Evolutionary conservation across 2,329 filamentous ascomycete genomes (phyloP).

Genomic region (Aspergillus amoenus): DNA sequence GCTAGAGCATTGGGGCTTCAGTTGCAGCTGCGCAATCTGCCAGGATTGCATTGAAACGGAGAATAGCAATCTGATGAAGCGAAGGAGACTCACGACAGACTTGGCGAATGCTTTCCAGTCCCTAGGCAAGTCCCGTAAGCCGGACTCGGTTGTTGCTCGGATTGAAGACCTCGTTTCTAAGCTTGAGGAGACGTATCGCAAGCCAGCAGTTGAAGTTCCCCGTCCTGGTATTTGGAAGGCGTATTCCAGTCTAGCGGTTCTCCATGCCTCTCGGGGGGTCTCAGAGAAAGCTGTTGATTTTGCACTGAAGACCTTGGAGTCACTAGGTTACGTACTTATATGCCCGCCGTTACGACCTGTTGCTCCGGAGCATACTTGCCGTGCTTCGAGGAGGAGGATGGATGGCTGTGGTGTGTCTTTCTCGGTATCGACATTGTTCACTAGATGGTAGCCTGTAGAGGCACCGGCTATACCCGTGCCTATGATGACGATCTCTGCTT

Average conservation of each 20-base stretch:
- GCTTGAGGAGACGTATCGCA: slow-evolving; percentile 22
- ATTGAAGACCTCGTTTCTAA: slow-evolving; percentile 10
- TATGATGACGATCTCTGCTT: slow-evolving; percentile 48
- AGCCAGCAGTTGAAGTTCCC: slow-evolving; percentile 25
- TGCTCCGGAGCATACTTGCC: slow-evolving; percentile 40
- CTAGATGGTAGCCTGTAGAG: not conserved
- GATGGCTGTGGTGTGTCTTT: slow-evolving; percentile 14
- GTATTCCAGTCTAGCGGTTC: slow-evolving; percentile 21
- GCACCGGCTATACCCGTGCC: slow-evolving; percentile 24
- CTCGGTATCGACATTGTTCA: not conserved
- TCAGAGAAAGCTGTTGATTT: slow-evolving; percentile 17
- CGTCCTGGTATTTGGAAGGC: slow-evolving; percentile 18
- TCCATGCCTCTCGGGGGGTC: not conserved
- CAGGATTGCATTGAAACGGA: slow-evolving; percentile 13
- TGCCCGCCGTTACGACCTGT: slow-evolving; percentile 29
- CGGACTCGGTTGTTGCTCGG: slow-evolving; percentile 6
- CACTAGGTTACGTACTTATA: slow-evolving; percentile 31
- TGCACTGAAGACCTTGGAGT: slow-evolving; percentile 25
- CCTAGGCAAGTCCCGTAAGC: no score
- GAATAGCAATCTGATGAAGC: slow-evolving; percentile 9
- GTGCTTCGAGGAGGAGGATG: slow-evolving; percentile 42
- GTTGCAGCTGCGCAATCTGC: slow-evolving; percentile 25
- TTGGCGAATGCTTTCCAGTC: not conserved
- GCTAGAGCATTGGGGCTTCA: slow-evolving; percentile 25
- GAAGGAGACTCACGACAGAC: slow-evolving; percentile 12